Evolutionary conservation across 2,329 filamentous ascomycete genomes (phyloP).

Genomic region (Aspergillus cejpii): DNA sequence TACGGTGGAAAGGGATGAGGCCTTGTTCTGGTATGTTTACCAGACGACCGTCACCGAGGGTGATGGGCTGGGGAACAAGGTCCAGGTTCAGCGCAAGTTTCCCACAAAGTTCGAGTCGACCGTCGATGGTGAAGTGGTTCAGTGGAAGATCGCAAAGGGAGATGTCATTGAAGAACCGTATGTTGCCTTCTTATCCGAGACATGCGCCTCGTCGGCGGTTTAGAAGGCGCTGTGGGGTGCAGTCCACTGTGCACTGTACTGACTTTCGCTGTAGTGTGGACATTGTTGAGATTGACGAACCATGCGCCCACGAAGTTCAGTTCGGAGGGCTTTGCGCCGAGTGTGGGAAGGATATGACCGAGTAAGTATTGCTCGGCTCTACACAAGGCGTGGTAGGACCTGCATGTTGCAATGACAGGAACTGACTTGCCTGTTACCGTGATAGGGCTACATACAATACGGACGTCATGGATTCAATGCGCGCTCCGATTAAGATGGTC

Average conservation of each 20-base stretch:
- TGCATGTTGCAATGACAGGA: not conserved
- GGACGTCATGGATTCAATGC: constrained; percentile 68
- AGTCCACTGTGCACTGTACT: not conserved
- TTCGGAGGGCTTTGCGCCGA: constrained; percentile 84
- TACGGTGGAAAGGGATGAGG: constrained; percentile 65
- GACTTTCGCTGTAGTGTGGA: constrained; percentile 42
- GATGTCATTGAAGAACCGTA: constrained; percentile 42
- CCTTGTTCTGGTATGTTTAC: constrained; percentile 82
- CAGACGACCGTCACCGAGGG: constrained; percentile 62
- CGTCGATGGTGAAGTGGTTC: constrained; percentile 67
- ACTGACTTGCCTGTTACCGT: constrained; percentile 1
- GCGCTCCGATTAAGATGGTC: constrained; percentile 89
- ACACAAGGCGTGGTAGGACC: too few species aligned
- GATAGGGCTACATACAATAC: constrained; percentile 67
- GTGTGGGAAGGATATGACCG: constrained; percentile 94
- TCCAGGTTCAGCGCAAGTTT: constrained; percentile 61
- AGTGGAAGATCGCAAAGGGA: constrained; percentile 61
- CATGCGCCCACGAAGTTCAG: constrained; percentile 84
- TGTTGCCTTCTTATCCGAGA: constrained; percentile 16
- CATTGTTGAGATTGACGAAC: constrained; percentile 75
- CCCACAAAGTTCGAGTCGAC: constrained; percentile 77
- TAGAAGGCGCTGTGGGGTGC: not conserved
- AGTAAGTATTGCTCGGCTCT: constrained; percentile 42
- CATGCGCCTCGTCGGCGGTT: not conserved
- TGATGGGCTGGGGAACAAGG: constrained; percentile 67